Conservation (phyloP, 176 grass and related monocot genomes). For the Hordeum marinum region DNA sequence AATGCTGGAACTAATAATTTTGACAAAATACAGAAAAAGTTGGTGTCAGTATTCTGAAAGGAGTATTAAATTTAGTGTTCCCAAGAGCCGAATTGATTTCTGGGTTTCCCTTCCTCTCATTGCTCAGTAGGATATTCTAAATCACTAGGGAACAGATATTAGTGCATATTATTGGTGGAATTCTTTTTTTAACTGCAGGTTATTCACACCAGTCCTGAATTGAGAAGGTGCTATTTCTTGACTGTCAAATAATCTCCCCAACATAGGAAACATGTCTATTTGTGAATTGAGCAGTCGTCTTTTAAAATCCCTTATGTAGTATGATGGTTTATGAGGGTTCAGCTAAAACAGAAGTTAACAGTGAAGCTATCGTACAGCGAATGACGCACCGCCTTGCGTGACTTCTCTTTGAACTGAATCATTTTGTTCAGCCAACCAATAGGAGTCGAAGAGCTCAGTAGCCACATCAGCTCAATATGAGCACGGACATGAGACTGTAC, state of each 20-base stretch:
- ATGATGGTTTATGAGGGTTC: neutral
- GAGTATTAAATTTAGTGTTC: slow-evolving; percentile 2
- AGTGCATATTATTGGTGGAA: neutral
- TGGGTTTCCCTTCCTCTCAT: neutral
- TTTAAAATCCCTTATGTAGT: neutral
- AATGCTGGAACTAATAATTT: neutral
- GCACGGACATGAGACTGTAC: slow-evolving; percentile 96
- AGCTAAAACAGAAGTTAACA: slow-evolving; percentile 29
- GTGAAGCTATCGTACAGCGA: slow-evolving; percentile 71
- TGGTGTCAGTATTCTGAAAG: neutral
- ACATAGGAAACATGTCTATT: neutral
- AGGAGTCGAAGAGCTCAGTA: slow-evolving; percentile 89
- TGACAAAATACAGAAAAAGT: neutral
- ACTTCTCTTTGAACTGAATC: slow-evolving; percentile 99
- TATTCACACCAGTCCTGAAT: neutral
- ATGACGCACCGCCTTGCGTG: slow-evolving; percentile 97
- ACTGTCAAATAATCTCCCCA: neutral
- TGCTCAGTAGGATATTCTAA: slow-evolving; percentile 5
- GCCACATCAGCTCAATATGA: slow-evolving; percentile 99
- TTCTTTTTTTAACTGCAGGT: neutral
- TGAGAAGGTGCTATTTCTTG: neutral
- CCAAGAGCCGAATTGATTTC: too few relatives aligned
- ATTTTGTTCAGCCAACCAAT: slow-evolving; percentile 97
- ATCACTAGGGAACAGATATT: neutral
- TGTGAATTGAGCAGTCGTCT: neutral